phyloP scores from a whole-genome alignment of 1,139 yeast species.

The Sugiyamaella pinicola region DNA sequence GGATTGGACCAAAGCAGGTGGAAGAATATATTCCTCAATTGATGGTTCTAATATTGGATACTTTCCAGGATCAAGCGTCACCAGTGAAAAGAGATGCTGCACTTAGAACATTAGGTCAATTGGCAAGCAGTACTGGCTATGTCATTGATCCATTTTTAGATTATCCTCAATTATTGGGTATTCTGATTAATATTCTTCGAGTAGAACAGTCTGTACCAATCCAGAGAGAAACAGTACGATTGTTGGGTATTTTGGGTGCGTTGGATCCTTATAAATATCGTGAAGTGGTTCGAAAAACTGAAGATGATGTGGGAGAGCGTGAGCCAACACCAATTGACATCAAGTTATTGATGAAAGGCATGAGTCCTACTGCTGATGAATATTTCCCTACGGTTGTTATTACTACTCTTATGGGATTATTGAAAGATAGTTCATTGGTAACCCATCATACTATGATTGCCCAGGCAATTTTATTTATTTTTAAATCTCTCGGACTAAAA shows the following conservation, averaged over 20 bases:
- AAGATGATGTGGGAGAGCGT: conserved; percentile 62
- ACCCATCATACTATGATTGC: conserved; percentile 88
- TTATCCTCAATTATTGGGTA: conserved; percentile 84
- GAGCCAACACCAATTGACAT: conserved; percentile 90
- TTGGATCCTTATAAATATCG: conserved; percentile 94
- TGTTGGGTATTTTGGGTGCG: conserved; percentile 93
- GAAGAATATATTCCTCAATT: conserved; percentile 68
- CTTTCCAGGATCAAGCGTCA: conserved; percentile 90
- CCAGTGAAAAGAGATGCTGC: conserved; percentile 88
- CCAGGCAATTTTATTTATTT: conserved; percentile 88
- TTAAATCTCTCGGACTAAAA: conserved; percentile 82
- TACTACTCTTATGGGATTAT: conserved; percentile 74
- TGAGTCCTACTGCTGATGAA: conserved; percentile 91
- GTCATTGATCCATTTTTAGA: conserved; percentile 92
- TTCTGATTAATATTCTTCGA: conserved; percentile 76
- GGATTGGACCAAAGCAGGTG: conserved; percentile 87
- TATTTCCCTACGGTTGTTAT: conserved; percentile 96
- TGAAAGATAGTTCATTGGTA: conserved; percentile 81
- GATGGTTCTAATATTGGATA: conserved; percentile 86
- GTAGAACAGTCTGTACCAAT: conserved; percentile 74
- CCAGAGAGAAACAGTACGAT: conserved; percentile 82
- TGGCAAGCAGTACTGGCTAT: conserved; percentile 89
- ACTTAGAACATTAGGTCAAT: conserved; percentile 79
- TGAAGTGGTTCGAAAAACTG: conserved; percentile 77
- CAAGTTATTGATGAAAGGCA: conserved; percentile 86